Evolutionary conservation across 2,329 filamentous ascomycete species (phyloP).

Genomic region (Colletotrichum graminicola): DNA sequence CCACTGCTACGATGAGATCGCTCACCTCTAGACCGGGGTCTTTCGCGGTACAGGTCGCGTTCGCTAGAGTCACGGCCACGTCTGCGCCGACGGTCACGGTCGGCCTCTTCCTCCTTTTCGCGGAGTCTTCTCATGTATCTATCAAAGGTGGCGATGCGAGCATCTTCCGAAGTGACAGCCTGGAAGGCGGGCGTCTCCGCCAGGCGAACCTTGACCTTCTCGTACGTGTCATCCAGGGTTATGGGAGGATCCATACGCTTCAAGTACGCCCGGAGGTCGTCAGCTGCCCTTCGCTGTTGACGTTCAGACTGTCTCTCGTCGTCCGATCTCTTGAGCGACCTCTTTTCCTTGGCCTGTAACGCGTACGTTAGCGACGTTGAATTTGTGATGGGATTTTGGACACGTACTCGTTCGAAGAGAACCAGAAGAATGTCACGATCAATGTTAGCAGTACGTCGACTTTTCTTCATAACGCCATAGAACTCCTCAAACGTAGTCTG

Average conservation of each 20-base stretch:
- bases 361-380: slow-evolving; percentile 6
- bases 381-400: background rate
- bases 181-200: slow-evolving; percentile 87
- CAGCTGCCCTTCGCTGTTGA: slow-evolving; percentile 85
- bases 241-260: slow-evolving; percentile 93
- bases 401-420: slow-evolving; percentile 83
- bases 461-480: slow-evolving; percentile 81
- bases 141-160: slow-evolving; percentile 86
- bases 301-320: slow-evolving; percentile 89
- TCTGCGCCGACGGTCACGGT: slow-evolving; percentile 72
- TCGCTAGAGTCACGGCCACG: slow-evolving; percentile 68
- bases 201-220: slow-evolving; percentile 84
- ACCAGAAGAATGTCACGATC: slow-evolving; percentile 81
- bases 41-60: slow-evolving; percentile 68
- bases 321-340: slow-evolving; percentile 78
- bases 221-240: slow-evolving; percentile 83
- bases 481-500: slow-evolving; percentile 93
- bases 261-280: slow-evolving; percentile 85
- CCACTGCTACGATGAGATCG: slow-evolving; percentile 71
- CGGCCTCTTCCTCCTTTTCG: slow-evolving; percentile 88
- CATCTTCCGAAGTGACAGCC: slow-evolving; percentile 84
- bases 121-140: slow-evolving; percentile 91
- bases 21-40: slow-evolving; percentile 70
- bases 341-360: slow-evolving; percentile 82
- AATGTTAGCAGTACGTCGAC: slow-evolving; percentile 90